A percentile compares a stretch with the other conserved stretches of the same genome.
Evolutionary conservation across 1,284 basidiomycete species (phyloP).

Genomic region (Ganoderma multipileum): DNA sequence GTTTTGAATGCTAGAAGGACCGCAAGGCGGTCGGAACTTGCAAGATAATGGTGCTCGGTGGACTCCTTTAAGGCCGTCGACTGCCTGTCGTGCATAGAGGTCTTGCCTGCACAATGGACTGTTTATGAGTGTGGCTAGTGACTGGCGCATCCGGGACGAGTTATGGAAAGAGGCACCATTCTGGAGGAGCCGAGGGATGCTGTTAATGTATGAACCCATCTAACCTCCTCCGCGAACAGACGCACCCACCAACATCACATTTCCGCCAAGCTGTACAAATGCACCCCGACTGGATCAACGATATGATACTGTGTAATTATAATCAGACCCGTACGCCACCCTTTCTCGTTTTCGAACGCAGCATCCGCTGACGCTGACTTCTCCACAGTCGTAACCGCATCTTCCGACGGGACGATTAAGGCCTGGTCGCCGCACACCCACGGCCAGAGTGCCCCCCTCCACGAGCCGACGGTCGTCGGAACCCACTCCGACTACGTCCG

Average conservation of each 20-base stretch:
- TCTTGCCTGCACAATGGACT: too few relatives aligned
- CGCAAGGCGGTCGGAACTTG: too few relatives aligned
- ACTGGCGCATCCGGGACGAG: too few relatives aligned
- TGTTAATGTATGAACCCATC: too few relatives aligned
- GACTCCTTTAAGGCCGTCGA: too few relatives aligned
- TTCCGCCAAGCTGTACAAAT: constrained; percentile 88
- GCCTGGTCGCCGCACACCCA: constrained; percentile 90
- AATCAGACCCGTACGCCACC: constrained; percentile 81
- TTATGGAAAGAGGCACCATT: too few relatives aligned
- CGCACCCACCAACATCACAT: constrained; percentile 37
- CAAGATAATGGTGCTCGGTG: too few relatives aligned
- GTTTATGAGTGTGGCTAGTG: too few relatives aligned
- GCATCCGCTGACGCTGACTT: neutral
- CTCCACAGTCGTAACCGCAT: constrained; percentile 85
- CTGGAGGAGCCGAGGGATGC: too few relatives aligned
- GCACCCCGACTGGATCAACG: constrained; percentile 97
- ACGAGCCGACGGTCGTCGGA: constrained; percentile 79
- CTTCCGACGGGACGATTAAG: constrained; percentile 94
- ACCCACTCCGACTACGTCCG: constrained; percentile 93
- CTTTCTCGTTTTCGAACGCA: neutral
- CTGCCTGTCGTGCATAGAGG: too few relatives aligned
- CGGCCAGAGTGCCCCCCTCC: constrained; percentile 37
- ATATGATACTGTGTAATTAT: constrained; percentile 90
- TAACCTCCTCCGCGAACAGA: constrained; percentile 9
- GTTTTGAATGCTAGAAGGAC: too few relatives aligned